These are phyloP conservation scores for Lasiodiplodia theobromae DNA, from an alignment of 2,329 filamentous ascomycete species.

Conservation along the genomic window DNA sequence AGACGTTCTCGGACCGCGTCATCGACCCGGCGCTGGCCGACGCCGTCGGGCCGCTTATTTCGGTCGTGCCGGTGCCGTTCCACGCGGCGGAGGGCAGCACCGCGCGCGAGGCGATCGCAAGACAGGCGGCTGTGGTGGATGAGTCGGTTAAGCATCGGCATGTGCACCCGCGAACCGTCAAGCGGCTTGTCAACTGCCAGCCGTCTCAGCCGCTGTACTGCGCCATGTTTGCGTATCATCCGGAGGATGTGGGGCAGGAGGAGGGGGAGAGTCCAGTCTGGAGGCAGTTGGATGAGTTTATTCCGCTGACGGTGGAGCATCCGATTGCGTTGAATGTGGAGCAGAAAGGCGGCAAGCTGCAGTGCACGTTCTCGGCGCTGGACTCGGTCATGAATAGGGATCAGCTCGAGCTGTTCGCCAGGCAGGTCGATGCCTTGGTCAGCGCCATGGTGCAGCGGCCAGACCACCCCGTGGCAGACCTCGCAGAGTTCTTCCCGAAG, in stretches of 20 bases:
- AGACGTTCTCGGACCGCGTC: conserved; percentile 4
- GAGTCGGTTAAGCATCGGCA: not conserved
- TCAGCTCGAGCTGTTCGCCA: not conserved
- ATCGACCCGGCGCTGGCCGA: not conserved
- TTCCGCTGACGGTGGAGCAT: not conserved
- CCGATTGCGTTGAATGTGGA: not conserved
- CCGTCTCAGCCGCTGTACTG: not conserved
- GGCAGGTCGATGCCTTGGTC: not conserved
- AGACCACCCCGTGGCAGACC: not conserved
- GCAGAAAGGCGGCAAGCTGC: not conserved
- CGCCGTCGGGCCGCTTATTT: not conserved
- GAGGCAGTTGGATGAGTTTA: not conserved
- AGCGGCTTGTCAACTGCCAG: not conserved
- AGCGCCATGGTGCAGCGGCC: not conserved
- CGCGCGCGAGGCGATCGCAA: not conserved
- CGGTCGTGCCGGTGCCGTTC: not conserved
- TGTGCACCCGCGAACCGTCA: not conserved
- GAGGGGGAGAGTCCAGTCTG: not conserved
- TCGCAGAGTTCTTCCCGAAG: not conserved
- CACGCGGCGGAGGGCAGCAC: not conserved
- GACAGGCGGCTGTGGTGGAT: not conserved
- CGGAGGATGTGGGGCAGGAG: not conserved
- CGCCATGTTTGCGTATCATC: not conserved
- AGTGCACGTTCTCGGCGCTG: not conserved
- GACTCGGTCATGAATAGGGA: not conserved